Base-by-base conservation (phyloP, 2,329 filamentous ascomycete genomes). In the Amylocarpus encephaloides region DNA sequence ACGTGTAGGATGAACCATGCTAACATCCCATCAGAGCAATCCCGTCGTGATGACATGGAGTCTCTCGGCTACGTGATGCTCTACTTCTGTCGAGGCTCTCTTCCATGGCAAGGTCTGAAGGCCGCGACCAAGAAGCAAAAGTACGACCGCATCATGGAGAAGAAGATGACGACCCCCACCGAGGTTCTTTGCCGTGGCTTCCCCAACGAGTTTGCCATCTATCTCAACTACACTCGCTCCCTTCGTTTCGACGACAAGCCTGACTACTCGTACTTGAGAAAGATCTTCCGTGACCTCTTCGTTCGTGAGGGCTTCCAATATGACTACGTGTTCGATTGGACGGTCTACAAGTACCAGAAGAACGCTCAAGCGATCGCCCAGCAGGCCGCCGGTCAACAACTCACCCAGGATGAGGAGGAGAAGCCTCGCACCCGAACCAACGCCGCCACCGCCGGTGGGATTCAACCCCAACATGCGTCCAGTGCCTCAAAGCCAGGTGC, bases 241-340 rank as follows among this genome's bases (percentile, higher is more conserved):
- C 88, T 98, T 61, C 91, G 93, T 64, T 98, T 98, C 74, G 93
- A 98, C 69, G 93, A 98, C 78, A 97, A 97, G 85, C 93, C 93
- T 35, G 93, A 98, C 72, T 98, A 98, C 78, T 96, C 90, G 60
- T 98, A 98, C 75, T 87, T 98, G 51, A 89, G 93, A 73, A 97
- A 97, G 85, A 97, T 98, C 75, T 98, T 98, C 88, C 91, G 93
- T 57, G 93, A 98, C 69, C 84, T 98, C 53, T 98, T 98, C 67
- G 93, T 98, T 62, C 90, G 93, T 57, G 93, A 97, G 73, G 93
- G 92, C 50, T 98, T 97, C 84, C 93, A 98, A 76, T 97, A 98
- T 72, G 93, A 98, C 73, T 97, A 98, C 65, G 93, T 98, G 64
- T 98, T 98, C 66, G 93, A 98, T 75, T 98, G 93, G 93, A 98